Base-by-base conservation (phyloP, 2,329 filamentous ascomycete species). In the Catunica adiposa region DNA sequence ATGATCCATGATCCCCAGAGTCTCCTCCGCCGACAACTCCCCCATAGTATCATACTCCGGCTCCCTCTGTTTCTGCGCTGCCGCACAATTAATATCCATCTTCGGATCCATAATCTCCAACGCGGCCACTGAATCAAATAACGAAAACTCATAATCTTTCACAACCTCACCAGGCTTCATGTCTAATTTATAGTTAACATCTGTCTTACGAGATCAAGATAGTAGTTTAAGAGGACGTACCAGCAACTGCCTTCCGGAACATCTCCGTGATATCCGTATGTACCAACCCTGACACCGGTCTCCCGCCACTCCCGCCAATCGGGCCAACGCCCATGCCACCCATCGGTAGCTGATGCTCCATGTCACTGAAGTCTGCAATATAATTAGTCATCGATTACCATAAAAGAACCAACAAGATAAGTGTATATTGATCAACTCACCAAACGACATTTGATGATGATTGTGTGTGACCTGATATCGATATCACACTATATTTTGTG, bases 41-140 rank as follows among this genome's bases (percentile, higher is more conserved):
- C 75, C 73, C 46, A 78, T 71, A 42, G 89, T 79, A 64, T 95
- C 83, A 67, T 90, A 94, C 53, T 85, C 77, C 60, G 90, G 84
- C 58, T 94, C 86, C 34, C 90, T 77, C n/a, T 82, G 80, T 64
- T 95, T 87, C 29, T 83, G 85, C 6, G 84, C 79, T 20, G 80
- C 76, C 5, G 94, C 73, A 61, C 84, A 89, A 26, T 92, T 92
- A 65, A 88, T 96, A 68, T 98, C 92, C 92, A 98, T 98, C 70
- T 97, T 98, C 1, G 86, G 83, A 65, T 98, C 92, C 87, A 96
- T 96, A 63, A 98, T 95, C 92, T 92, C 86, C 22, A 92, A 75
- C 62, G 86, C 86, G 60, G 87, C 86, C 62, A 98, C 92, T 51
- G 89, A 84, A 70, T 97, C 92, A 62, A 95, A 96, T 3, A 98